These are phyloP conservation scores for Pseudogymnoascus sp. DNA, from an alignment of 2,329 filamentous ascomycete species.

Conservation along the genomic window DNA sequence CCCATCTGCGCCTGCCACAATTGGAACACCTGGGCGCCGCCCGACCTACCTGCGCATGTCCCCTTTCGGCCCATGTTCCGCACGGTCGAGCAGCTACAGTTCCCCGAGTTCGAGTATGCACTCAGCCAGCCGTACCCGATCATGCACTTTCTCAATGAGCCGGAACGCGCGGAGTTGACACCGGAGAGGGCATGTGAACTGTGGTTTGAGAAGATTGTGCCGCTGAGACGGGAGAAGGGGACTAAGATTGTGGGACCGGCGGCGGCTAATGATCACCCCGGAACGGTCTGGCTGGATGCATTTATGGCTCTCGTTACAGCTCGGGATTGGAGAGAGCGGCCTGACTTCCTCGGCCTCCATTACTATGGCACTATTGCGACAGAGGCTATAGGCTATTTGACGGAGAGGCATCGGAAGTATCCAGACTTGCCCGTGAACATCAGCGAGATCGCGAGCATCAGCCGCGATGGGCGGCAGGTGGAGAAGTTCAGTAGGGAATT, in stretches of 20 bases:
- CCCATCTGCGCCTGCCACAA: conserved; percentile 33
- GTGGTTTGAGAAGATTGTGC: conserved; percentile 34
- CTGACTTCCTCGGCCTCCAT: conserved; percentile 37
- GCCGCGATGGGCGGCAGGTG: conserved; percentile 31
- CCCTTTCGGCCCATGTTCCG: conserved; percentile 37
- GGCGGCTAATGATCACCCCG: conserved; percentile 32
- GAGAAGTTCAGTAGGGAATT: conserved; percentile 33
- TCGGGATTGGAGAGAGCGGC: conserved; percentile 31
- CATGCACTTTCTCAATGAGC: conserved; percentile 40
- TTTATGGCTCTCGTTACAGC: conserved; percentile 33
- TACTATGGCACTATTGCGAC: conserved; percentile 33
- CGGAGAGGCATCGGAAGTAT: conserved; percentile 31
- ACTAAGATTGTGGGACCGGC: conserved; percentile 34
- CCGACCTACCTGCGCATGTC: conserved; percentile 30
- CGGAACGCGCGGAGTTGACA: conserved; percentile 32
- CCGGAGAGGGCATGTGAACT: conserved; percentile 31
- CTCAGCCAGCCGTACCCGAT: conserved; percentile 23
- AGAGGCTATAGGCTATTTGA: conserved; percentile 32
- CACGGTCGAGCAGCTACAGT: conserved; percentile 29
- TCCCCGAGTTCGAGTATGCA: conserved; percentile 24
- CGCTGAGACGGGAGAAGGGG: conserved; percentile 27
- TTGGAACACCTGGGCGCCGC: conserved; percentile 36
- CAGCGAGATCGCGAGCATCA: conserved; percentile 36
- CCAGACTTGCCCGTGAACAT: conserved; percentile 32
- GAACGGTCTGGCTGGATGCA: conserved; percentile 34